phyloP scores from a whole-genome alignment of 495 filamentous ascomycete species.

The Bacidia rubella region DNA sequence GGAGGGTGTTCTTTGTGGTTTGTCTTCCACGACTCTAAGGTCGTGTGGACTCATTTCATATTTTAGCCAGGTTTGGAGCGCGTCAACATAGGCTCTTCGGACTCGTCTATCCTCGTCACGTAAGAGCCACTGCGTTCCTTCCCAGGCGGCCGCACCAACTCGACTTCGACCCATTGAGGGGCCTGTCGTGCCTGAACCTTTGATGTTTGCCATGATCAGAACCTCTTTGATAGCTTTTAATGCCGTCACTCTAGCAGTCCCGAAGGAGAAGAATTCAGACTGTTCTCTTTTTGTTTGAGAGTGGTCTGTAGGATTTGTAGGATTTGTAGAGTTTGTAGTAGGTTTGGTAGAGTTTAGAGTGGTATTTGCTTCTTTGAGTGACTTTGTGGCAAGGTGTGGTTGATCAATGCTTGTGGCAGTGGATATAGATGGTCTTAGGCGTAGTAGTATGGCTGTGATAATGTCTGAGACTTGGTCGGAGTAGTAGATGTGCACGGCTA shows the following conservation, averaged over 20 bases:
- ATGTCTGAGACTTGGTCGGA: slow-evolving; percentile 88
- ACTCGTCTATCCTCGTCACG: slow-evolving; percentile 64
- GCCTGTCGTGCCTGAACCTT: slow-evolving; percentile 42
- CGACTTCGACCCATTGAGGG: slow-evolving; percentile 53
- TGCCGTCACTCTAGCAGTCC: slow-evolving; percentile 58
- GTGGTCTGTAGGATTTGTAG: slow-evolving; percentile 36
- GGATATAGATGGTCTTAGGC: slow-evolving; percentile 51
- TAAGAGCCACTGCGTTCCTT: slow-evolving; percentile 80
- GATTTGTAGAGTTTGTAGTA: too few species aligned
- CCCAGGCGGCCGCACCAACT: slow-evolving; percentile 71
- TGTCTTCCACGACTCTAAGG: slow-evolving; percentile 39
- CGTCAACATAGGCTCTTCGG: slow-evolving; percentile 69
- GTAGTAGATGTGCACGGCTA: slow-evolving; percentile 92
- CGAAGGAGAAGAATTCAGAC: slow-evolving; percentile 62
- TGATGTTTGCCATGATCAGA: slow-evolving; percentile 60
- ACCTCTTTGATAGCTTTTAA: slow-evolving; percentile 72
- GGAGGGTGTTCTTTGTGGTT: slow-evolving; percentile 21
- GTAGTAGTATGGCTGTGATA: slow-evolving; percentile 61
- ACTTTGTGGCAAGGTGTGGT: slow-evolving; percentile 20
- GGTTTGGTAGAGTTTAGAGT: too few species aligned
- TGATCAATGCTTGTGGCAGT: slow-evolving; percentile 32
- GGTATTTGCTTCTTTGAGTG: slow-evolving; percentile 16
- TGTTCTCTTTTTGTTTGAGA: too few species aligned
- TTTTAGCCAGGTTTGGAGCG: slow-evolving; percentile 66
- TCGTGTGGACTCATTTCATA: slow-evolving; percentile 62